Evolutionary conservation across 1,139 yeast species (phyloP), one percentile per base, ranked within the genome.

Genomic region (Saccharomyces uvarum): DNA sequence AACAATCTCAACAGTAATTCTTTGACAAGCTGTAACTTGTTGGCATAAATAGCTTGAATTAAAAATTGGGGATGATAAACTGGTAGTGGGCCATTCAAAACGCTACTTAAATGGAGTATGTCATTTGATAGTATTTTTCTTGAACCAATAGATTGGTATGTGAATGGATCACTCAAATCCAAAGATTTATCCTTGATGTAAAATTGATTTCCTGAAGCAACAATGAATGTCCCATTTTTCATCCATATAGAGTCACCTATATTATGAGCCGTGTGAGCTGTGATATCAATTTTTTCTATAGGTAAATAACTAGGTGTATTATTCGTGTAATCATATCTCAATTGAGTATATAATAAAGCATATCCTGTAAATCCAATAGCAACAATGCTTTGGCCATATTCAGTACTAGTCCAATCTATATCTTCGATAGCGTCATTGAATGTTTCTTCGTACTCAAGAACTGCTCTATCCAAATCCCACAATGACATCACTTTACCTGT

Each of bases 241-340:
- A 91, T 73, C 97, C 97, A 91, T 8, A 87, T 77, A 42, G 95
- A 86, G 67, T 91, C 97, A 4, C 96, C 97, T 59, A 91, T 89
- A 21, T 75, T 77, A 68, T 90, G 97, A 0, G 86, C 75, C 0
- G 97, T 89, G 64, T 79, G 86, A 49, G 77, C 77, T 2, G 83
- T 77, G 2, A 91, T 81, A 64, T 86, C 91, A 48, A 90, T 80
- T 55, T 80, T 79, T 63, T 88, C 85, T 58, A 91, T 80, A 0
- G 88, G 83, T 0, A 87, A 81, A 77, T 87, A 91, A 0, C 93
- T 78, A 1, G 96, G 93, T 0, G 83, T 77, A 29, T 77, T 76
- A 63, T 88, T 88, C 4, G 97, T 89, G 66, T 91, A 91, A 65
- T 91, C 97, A 68, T 86, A 89, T 55, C 97, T 78, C 58, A 88